A percentile compares a stretch with the other conserved stretches of the same genome.
These are phyloP conservation scores for Dendrothele bispora DNA, from an alignment of 768 basidiomycete genomes.

Conservation along the genomic window DNA sequence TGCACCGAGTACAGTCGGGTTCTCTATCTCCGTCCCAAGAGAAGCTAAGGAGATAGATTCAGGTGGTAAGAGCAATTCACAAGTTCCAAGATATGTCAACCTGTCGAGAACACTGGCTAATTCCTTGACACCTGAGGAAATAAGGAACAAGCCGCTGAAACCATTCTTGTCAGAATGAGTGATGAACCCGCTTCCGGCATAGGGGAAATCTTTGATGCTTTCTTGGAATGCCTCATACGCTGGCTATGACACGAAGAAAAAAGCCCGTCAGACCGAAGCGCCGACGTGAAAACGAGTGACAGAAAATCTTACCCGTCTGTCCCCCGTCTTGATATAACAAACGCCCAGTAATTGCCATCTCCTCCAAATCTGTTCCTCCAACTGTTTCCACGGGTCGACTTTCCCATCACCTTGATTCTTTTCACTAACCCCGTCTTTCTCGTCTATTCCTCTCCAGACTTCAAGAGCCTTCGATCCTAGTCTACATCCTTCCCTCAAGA, in stretches of 20 bases:
- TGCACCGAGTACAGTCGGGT: conserved; percentile 42
- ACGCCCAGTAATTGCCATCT: conserved; percentile 83
- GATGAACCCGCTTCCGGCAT: conserved; percentile 37
- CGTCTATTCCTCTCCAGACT: conserved; percentile 18
- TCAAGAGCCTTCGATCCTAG: conserved; percentile 50
- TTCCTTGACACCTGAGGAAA: conserved; percentile 47
- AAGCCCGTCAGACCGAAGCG: conserved; percentile 3
- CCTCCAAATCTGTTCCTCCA: conserved; percentile 65
- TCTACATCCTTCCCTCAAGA: conserved; percentile 60
- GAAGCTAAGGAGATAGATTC: conserved; percentile 47
- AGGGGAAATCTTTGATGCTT: conserved; percentile 57
- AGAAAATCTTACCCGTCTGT: conserved; percentile 58
- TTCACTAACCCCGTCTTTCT: not conserved
- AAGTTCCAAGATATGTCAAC: conserved; percentile 63
- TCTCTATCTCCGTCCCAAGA: conserved; percentile 11
- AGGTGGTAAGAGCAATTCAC: conserved; percentile 60
- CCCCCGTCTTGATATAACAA: conserved; percentile 75
- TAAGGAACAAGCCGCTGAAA: conserved; percentile 37
- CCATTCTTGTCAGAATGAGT: conserved; percentile 28
- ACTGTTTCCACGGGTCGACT: conserved; percentile 52
- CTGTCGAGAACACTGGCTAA: conserved; percentile 62
- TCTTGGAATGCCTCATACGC: conserved; percentile 58
- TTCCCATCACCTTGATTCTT: conserved; percentile 23
- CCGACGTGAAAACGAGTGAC: conserved; percentile 1
- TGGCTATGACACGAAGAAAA: conserved; percentile 42